phyloP scores from a whole-genome alignment of 2,329 filamentous ascomycete species.

The Beauveria medogensis region DNA sequence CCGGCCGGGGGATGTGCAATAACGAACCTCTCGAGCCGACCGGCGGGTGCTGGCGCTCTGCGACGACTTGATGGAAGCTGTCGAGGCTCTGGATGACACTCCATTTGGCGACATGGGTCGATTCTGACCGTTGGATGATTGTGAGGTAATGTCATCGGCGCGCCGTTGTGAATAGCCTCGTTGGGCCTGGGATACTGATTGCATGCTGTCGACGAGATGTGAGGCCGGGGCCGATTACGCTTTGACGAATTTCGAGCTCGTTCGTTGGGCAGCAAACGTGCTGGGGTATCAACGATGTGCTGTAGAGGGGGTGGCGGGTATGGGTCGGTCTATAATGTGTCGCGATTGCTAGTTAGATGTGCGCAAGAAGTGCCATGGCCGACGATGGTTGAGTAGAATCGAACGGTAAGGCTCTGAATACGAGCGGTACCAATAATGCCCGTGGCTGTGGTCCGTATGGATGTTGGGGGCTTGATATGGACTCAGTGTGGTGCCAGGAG shows the following conservation, averaged over 20 bases:
- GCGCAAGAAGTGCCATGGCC: neutral
- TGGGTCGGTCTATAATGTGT: neutral
- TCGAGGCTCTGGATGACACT: slow-evolving; percentile 4
- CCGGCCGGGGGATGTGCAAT: neutral
- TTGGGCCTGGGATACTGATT: neutral
- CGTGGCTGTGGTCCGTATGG: neutral
- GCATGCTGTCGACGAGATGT: neutral
- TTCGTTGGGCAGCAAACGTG: slow-evolving; percentile 1
- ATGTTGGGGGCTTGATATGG: neutral
- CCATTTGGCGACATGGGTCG: slow-evolving; percentile 9
- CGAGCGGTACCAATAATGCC: neutral
- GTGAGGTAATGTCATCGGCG: neutral
- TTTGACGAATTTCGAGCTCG: neutral
- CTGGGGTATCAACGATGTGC: neutral
- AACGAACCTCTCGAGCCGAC: slow-evolving; percentile 9
- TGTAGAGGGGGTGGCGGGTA: neutral
- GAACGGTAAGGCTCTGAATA: slow-evolving; percentile 4
- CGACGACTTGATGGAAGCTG: slow-evolving; percentile 9
- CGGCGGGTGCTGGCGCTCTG: slow-evolving; percentile 5
- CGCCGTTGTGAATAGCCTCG: slow-evolving; percentile 8
- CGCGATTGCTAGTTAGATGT: neutral
- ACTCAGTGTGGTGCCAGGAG: neutral
- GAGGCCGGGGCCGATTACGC: neutral
- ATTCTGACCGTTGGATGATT: neutral
- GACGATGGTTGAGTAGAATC: neutral